These are phyloP conservation scores for Blastobotrys muscicola DNA, from an alignment of 805 yeast genomes.

Conservation along the genomic window DNA sequence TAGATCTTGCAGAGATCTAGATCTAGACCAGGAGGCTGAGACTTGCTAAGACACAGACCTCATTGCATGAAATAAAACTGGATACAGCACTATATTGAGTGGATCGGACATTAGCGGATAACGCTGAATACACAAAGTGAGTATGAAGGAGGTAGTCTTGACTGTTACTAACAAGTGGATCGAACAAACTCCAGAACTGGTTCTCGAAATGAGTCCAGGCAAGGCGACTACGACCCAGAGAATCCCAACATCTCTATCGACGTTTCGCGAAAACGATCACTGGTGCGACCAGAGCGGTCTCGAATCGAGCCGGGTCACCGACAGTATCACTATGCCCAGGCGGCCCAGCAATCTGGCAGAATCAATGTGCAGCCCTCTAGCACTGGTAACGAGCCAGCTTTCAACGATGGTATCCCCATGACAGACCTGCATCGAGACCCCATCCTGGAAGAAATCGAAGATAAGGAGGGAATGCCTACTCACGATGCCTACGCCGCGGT, in stretches of 20 bases:
- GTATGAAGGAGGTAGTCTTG: neutral
- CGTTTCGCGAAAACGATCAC: constrained; percentile 45
- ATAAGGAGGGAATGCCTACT: constrained; percentile 2
- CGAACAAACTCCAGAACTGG: constrained; percentile 1
- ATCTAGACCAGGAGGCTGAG: too few relatives aligned
- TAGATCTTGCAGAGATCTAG: too few relatives aligned
- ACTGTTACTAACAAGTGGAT: constrained; percentile 1
- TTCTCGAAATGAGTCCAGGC: neutral
- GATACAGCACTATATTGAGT: neutral
- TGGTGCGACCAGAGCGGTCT: constrained; percentile 80
- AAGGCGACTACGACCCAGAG: constrained; percentile 4
- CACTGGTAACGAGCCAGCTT: constrained; percentile 59
- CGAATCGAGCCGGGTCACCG: constrained; percentile 59
- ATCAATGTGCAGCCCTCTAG: constrained; percentile 57
- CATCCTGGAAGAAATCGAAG: constrained; percentile 8
- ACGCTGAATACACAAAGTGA: neutral
- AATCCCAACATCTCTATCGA: constrained; percentile 5
- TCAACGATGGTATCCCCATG: constrained; percentile 14
- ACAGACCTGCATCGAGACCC: constrained; percentile 10
- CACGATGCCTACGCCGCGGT: constrained; percentile 5
- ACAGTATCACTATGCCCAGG: constrained; percentile 66
- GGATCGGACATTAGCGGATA: neutral
- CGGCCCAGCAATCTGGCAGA: constrained; percentile 54
- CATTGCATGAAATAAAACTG: too few relatives aligned
- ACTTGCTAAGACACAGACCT: too few relatives aligned